These are phyloP conservation scores for Thelonectria rubi DNA, from an alignment of 2,329 filamentous ascomycete species.

Conservation along the genomic window DNA sequence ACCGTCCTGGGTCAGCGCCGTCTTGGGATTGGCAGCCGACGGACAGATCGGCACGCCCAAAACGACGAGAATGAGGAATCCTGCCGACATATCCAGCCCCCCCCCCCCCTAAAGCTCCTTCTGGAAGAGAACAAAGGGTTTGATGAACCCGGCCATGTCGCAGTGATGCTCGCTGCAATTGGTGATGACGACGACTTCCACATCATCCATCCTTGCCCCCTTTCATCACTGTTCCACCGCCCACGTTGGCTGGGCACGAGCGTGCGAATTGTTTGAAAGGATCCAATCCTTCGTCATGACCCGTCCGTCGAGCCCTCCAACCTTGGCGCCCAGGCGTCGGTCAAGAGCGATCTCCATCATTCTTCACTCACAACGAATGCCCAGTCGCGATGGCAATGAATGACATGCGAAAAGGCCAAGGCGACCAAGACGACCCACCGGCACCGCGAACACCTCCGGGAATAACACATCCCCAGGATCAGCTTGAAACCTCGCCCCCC, in stretches of 20 bases:
- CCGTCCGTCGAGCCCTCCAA: background rate
- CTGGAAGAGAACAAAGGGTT: no score
- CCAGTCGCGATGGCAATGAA: no score
- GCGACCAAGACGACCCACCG: conserved; percentile 30
- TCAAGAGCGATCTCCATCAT: background rate
- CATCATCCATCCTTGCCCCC: conserved; percentile 16
- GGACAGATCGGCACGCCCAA: conserved; percentile 41
- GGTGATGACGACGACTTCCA: conserved; percentile 34
- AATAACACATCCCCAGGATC: conserved; percentile 42
- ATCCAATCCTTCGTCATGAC: no score
- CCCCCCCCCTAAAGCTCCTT: no score
- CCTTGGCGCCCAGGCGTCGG: conserved; percentile 32
- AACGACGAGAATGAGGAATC: background rate
- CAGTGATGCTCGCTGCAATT: no score
- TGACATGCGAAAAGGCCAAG: conserved; percentile 19
- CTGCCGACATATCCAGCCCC: no score
- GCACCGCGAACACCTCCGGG: conserved; percentile 42
- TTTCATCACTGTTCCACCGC: background rate
- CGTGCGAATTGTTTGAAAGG: no score
- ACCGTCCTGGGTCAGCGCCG: conserved; percentile 31
- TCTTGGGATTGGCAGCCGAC: conserved; percentile 29
- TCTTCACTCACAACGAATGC: background rate
- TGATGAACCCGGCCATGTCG: no score
- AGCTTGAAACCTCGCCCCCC: conserved; percentile 29
- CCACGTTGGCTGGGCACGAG: background rate